Conservation (phyloP, 2,329 filamentous ascomycete species). For the Nigrospora oryzae region DNA sequence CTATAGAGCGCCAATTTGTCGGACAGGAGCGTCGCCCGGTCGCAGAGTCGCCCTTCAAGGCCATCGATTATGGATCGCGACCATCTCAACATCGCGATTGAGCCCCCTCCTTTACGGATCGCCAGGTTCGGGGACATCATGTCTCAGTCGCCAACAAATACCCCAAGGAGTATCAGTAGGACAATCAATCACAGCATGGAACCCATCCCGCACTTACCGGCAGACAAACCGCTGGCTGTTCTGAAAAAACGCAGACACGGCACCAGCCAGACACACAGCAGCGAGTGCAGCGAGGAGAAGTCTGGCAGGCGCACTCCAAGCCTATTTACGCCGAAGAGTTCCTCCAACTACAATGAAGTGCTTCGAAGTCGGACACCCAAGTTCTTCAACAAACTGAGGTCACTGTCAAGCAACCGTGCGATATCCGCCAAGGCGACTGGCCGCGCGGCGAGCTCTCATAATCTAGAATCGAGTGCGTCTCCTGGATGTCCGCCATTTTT, state of each 20-base stretch:
- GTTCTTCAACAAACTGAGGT: conserved; percentile 11
- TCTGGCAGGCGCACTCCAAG: not conserved
- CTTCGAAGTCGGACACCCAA: conserved; percentile 9
- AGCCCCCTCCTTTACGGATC: not conserved
- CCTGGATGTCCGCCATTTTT: conserved; percentile 9
- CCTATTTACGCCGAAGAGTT: conserved; percentile 4
- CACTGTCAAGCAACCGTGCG: conserved; percentile 13
- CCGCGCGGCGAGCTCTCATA: conserved; percentile 7
- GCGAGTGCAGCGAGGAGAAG: conserved; percentile 1
- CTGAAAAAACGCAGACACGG: not conserved
- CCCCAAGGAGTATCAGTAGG: not conserved
- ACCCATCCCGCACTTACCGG: not conserved
- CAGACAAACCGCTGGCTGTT: not conserved
- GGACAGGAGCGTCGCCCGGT: not conserved
- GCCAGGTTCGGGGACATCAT: not conserved
- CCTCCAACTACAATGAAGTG: conserved; percentile 9
- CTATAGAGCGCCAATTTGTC: not conserved
- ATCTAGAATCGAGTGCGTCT: conserved; percentile 6
- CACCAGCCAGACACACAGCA: conserved; percentile 4
- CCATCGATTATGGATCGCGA: not conserved
- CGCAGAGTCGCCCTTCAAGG: not conserved
- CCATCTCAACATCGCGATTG: not conserved
- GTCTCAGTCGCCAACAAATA: not conserved
- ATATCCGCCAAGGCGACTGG: conserved; percentile 13
- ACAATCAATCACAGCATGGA: not conserved